phyloP scores from a whole-genome alignment of 768 basidiomycete genomes.

The Tylopilus rubrobrunneus region DNA sequence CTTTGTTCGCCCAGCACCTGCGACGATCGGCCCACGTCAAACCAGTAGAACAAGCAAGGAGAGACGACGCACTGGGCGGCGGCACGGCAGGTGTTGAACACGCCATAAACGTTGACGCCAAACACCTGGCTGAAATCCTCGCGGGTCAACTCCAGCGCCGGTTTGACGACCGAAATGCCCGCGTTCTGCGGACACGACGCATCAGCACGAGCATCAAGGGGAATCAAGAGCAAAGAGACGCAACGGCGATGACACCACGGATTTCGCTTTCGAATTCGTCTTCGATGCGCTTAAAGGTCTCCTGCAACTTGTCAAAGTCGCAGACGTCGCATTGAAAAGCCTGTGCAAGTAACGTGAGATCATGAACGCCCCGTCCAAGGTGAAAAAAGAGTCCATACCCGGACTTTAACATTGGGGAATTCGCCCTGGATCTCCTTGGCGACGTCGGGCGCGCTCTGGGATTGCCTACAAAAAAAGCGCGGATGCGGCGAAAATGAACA shows the following conservation, averaged over 20 bases:
- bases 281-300: constrained; percentile 47
- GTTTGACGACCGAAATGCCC: constrained; percentile 60
- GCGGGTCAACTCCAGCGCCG: constrained; percentile 50
- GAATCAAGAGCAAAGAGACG: not conserved
- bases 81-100: constrained; percentile 60
- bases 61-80: constrained; percentile 44
- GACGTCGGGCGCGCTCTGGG: constrained; percentile 45
- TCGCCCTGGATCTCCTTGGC: constrained; percentile 45
- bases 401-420: constrained; percentile 42
- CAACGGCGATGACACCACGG: constrained; percentile 53
- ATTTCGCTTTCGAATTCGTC: constrained; percentile 42
- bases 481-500: not conserved
- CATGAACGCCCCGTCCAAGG: too few species aligned
- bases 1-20: constrained; percentile 43
- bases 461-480: constrained; percentile 31
- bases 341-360: constrained; percentile 23
- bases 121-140: constrained; percentile 56
- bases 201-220: too few species aligned
- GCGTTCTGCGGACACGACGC: constrained; percentile 41
- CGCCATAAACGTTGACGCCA: constrained; percentile 60
- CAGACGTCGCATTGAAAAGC: constrained; percentile 63
- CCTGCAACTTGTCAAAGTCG: constrained; percentile 39
- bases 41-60: too few species aligned
- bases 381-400: constrained; percentile 6
- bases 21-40: not conserved